These are phyloP conservation scores for Lolium perenne DNA, from an alignment of 176 grass and related monocot genomes.

Conservation along the genomic window DNA sequence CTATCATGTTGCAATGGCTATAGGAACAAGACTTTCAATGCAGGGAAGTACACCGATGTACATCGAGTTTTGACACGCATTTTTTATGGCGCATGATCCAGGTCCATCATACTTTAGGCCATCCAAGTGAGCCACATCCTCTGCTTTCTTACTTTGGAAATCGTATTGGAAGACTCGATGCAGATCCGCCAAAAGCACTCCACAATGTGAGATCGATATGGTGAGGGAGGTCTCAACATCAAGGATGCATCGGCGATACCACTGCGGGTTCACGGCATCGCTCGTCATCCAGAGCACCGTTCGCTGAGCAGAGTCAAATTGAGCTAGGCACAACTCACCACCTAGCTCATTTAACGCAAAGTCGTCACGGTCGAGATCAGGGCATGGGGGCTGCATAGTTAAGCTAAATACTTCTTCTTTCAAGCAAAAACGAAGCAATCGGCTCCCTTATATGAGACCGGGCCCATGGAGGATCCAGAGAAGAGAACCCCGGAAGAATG, in stretches of 20 bases:
- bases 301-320: background rate
- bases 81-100: background rate
- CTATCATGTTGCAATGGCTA: background rate
- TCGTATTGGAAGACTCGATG: background rate
- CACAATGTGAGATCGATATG: background rate
- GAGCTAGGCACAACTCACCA: background rate
- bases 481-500: background rate
- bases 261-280: background rate
- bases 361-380: background rate
- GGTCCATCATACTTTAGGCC: background rate
- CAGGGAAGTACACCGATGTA: background rate
- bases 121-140: background rate
- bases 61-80: background rate
- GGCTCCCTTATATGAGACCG: background rate
- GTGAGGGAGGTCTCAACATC: background rate
- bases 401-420: background rate
- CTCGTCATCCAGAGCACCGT: background rate
- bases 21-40: background rate
- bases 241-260: background rate
- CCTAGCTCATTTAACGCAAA: background rate
- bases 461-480: background rate
- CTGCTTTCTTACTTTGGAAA: background rate
- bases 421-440: background rate
- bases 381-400: background rate
- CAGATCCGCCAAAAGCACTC: background rate